phyloP scores from a whole-genome alignment of 345 rosid genomes.

The Arabis alpina region DNA sequence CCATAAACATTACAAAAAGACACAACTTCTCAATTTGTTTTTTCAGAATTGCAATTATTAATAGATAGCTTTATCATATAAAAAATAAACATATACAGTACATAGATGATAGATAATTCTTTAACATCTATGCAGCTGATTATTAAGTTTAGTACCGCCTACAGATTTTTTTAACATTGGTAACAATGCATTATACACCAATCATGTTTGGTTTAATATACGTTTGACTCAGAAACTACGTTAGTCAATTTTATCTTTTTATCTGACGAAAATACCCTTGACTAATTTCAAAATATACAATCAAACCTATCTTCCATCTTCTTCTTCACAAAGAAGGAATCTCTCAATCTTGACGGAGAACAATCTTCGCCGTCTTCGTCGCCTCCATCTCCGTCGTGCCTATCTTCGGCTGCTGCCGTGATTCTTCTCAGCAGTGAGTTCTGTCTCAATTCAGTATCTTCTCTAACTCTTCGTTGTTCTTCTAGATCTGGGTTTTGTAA shows the following conservation, averaged over 20 bases:
- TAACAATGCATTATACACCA: background rate
- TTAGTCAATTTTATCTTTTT: background rate
- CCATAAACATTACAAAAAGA: no score
- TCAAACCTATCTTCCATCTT: slow-evolving; percentile 2
- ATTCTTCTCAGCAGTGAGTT: slow-evolving; percentile 23
- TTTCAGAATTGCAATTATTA: no score
- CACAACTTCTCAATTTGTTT: no score
- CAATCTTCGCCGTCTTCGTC: slow-evolving; percentile 11
- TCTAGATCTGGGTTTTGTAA: slow-evolving; percentile 32
- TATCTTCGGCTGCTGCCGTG: background rate
- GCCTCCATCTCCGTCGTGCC: slow-evolving; percentile 16
- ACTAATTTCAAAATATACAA: background rate
- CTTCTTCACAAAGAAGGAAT: background rate
- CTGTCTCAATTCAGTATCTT: background rate
- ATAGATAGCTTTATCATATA: no score
- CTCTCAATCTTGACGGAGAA: slow-evolving; percentile 6
- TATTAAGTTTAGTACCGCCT: no score
- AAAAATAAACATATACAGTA: no score
- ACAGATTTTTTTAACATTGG: no score
- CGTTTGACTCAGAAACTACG: background rate
- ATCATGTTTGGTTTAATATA: background rate
- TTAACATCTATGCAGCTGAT: no score
- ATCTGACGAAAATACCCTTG: slow-evolving; percentile 25
- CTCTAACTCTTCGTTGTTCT: background rate
- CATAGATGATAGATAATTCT: no score